Conservation (phyloP, 139 green algal genomes). For the Diplosphaera chodatii region DNA sequence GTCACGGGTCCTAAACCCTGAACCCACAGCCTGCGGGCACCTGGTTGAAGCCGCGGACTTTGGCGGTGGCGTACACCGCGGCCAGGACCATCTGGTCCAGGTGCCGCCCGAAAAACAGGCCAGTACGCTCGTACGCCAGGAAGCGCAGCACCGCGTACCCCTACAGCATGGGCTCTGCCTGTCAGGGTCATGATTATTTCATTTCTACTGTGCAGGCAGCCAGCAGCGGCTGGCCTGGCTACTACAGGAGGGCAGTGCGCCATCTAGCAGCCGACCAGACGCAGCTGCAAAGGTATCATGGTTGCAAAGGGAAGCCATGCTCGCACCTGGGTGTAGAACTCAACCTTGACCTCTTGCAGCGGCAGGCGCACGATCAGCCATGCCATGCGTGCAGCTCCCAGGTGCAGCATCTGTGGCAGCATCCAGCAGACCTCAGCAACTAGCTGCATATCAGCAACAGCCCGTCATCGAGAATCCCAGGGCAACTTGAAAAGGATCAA, state of each 20-base stretch:
- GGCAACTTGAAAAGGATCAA: too few relatives aligned
- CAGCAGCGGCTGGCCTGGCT: too few relatives aligned
- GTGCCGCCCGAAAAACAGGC: conserved; percentile 84
- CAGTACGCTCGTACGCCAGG: conserved; percentile 64
- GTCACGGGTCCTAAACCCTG: too few relatives aligned
- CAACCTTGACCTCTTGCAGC: neutral
- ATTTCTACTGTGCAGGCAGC: too few relatives aligned
- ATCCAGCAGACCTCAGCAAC: too few relatives aligned
- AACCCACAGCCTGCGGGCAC: too few relatives aligned
- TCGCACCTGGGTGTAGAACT: conserved; percentile 15
- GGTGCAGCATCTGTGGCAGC: neutral
- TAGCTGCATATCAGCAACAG: too few relatives aligned
- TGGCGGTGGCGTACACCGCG: conserved; percentile 56
- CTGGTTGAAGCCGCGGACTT: neutral
- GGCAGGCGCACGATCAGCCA: conserved; percentile 24
- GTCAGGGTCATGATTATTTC: too few relatives aligned
- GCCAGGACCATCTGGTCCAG: conserved; percentile 85
- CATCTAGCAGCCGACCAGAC: neutral
- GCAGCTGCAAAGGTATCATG: too few relatives aligned
- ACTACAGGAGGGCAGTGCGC: neutral
- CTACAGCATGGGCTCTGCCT: too few relatives aligned
- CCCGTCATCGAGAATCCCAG: too few relatives aligned
- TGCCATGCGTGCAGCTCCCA: conserved; percentile 18
- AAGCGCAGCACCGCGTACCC: conserved; percentile 3
- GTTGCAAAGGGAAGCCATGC: neutral